phyloP scores from a whole-genome alignment of 805 yeast genomes.

The Candida peoriensis region DNA sequence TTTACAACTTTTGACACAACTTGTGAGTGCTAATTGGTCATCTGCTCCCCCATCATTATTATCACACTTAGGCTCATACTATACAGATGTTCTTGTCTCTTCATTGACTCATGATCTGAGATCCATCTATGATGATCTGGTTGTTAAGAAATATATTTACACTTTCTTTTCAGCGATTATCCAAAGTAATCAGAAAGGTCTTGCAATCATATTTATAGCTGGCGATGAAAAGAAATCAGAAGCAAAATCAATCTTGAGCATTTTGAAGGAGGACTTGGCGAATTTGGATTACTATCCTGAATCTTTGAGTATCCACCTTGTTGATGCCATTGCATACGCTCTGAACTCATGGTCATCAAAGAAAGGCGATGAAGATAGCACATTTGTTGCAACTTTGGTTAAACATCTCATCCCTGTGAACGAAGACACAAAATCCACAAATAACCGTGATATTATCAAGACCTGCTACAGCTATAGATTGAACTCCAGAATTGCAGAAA shows the following conservation, averaged over 20 bases:
- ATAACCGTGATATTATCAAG: constrained; percentile 24
- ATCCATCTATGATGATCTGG: constrained; percentile 46
- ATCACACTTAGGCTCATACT: constrained; percentile 69
- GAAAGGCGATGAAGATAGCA: constrained; percentile 36
- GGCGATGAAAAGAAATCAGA: constrained; percentile 32
- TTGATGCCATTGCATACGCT: constrained; percentile 71
- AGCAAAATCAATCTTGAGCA: constrained; percentile 42
- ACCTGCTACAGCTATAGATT: constrained; percentile 52
- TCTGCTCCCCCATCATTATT: constrained; percentile 70
- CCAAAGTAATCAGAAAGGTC: constrained; percentile 72
- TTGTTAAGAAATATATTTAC: constrained; percentile 50
- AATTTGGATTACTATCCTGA: constrained; percentile 53
- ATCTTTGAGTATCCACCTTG: constrained; percentile 57
- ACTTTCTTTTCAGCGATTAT: constrained; percentile 63
- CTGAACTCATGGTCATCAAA: constrained; percentile 74
- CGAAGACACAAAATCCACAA: constrained; percentile 6
- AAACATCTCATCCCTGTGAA: constrained; percentile 25
- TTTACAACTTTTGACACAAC: constrained; percentile 48
- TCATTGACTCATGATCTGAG: constrained; percentile 58
- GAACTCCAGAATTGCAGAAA: constrained; percentile 66
- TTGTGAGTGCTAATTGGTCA: constrained; percentile 54
- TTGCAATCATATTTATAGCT: constrained; percentile 65
- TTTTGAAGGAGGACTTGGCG: constrained; percentile 50
- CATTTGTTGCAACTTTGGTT: constrained; percentile 30
- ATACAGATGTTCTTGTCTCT: constrained; percentile 54